A percentile compares a stretch with the other conserved stretches of the same genome.
Evolutionary conservation across 164 flowering plant species (phyloP).

Genomic region (Platanus orientalis): DNA sequence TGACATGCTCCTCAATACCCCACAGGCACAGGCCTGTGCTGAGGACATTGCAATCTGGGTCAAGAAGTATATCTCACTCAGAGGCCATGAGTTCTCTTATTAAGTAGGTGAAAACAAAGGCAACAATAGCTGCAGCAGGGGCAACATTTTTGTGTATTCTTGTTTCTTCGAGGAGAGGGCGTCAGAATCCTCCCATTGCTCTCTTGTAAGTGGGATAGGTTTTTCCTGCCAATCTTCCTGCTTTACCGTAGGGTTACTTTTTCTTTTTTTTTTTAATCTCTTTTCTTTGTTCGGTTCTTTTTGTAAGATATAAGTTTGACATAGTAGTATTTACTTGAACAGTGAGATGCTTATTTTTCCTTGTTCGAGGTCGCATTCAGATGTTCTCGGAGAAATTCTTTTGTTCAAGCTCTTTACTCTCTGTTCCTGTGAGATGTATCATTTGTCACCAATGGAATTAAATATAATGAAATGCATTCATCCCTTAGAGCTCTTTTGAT

Average conservation of each 20-base stretch:
- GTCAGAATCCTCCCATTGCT: neutral
- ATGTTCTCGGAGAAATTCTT: neutral
- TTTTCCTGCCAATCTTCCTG: neutral
- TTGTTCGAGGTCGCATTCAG: neutral
- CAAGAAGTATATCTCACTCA: slow-evolving; percentile 50
- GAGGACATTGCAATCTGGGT: slow-evolving; percentile 63
- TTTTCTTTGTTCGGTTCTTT: neutral
- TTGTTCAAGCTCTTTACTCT: slow-evolving; percentile 4
- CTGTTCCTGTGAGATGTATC: slow-evolving; percentile 13
- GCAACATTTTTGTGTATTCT: neutral
- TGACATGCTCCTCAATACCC: slow-evolving; percentile 47
- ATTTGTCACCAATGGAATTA: slow-evolving; percentile 10
- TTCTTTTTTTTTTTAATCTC: neutral
- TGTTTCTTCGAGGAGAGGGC: slow-evolving; percentile 2
- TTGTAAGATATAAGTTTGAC: slow-evolving; percentile 4
- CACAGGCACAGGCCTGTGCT: slow-evolving; percentile 54
- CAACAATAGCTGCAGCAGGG: slow-evolving; percentile 4
- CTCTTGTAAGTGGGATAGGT: neutral
- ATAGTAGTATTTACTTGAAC: neutral
- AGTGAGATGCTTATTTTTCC: slow-evolving; percentile 1
- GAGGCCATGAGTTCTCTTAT: slow-evolving; percentile 57
- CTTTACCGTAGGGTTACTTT: neutral
- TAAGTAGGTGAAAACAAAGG: slow-evolving; percentile 9
- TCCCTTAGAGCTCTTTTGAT: neutral
- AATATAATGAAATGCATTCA: neutral